phyloP scores from a whole-genome alignment of 139 green algal genomes.

The Chlorella ohadii region DNA sequence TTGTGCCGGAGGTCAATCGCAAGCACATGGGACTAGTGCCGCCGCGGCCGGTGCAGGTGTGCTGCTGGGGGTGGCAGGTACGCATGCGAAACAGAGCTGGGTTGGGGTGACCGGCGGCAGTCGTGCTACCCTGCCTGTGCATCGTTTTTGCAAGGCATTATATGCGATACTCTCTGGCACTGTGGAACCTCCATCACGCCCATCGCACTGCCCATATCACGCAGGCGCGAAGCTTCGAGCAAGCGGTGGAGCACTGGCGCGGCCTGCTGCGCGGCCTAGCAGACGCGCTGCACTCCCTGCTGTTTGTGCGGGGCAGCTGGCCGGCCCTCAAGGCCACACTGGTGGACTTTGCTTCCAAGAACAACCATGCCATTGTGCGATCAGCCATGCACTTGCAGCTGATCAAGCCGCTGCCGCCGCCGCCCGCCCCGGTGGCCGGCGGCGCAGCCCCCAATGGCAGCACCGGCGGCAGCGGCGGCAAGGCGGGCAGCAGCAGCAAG shows the following conservation, averaged over 20 bases:
- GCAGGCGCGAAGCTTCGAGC: not conserved
- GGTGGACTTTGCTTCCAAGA: conserved; percentile 41
- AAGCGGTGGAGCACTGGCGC: conserved; percentile 59
- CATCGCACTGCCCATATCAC: not conserved
- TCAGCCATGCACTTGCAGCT: conserved; percentile 68
- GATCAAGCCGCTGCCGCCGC: conserved; percentile 9
- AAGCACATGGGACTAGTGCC: conserved; percentile 70
- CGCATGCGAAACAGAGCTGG: too few species aligned
- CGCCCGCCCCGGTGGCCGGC: not conserved
- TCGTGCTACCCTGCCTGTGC: not conserved
- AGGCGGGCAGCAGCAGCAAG: not conserved
- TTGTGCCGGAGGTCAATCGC: conserved; percentile 65
- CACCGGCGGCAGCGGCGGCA: not conserved
- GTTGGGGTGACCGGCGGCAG: too few species aligned
- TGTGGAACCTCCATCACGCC: too few species aligned
- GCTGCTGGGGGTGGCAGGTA: not conserved
- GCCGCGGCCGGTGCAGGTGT: conserved; percentile 61
- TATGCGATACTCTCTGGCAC: too few species aligned
- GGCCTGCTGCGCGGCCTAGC: conserved; percentile 58
- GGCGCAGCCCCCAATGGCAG: not conserved
- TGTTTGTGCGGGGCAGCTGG: conserved; percentile 47
- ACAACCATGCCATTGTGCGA: conserved; percentile 55
- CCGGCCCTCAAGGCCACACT: conserved; percentile 49
- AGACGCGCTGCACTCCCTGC: conserved; percentile 34
- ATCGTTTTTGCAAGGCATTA: too few species aligned